Percentiles rank a stretch among this genome's conserved stretches.
Conservation (phyloP, 805 yeast genomes). For the Spencermartinsiella europaea region DNA sequence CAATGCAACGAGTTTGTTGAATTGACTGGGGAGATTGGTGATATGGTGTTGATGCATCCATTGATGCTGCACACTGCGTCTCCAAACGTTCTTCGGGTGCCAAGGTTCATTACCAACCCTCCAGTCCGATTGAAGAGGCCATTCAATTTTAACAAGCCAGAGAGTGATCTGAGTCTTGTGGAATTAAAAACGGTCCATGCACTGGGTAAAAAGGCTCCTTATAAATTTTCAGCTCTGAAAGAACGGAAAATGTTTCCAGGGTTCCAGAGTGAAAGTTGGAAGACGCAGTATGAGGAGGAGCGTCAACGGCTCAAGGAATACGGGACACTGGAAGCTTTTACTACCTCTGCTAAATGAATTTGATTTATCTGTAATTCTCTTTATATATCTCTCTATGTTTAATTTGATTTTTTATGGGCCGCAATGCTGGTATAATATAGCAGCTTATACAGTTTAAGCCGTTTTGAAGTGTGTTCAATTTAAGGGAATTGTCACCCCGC, state of each 20-base stretch:
- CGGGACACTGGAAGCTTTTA: slow-evolving; percentile 9
- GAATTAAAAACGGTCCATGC: slow-evolving; percentile 8
- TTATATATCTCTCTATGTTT: no score
- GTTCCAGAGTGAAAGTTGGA: slow-evolving; percentile 6
- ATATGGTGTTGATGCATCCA: slow-evolving; percentile 11
- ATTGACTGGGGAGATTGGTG: slow-evolving; percentile 9
- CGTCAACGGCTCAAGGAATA: slow-evolving; percentile 3
- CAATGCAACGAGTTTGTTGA: slow-evolving; percentile 9
- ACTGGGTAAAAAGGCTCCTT: slow-evolving; percentile 3
- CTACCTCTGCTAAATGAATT: no score
- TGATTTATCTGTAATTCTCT: no score
- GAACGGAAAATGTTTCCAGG: slow-evolving; percentile 5
- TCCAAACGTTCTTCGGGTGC: slow-evolving; percentile 8
- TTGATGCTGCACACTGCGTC: slow-evolving; percentile 14
- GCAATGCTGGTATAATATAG: no score
- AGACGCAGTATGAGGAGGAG: slow-evolving; percentile 6
- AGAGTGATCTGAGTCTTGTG: slow-evolving; percentile 6
- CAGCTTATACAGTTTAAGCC: no score
- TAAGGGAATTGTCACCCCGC: no score
- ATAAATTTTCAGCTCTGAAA: slow-evolving; percentile 1
- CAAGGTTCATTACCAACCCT: slow-evolving; percentile 14
- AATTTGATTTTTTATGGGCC: no score
- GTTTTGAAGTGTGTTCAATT: no score
- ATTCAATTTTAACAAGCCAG: slow-evolving; percentile 5
- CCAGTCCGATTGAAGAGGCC: slow-evolving; percentile 10